Base-by-base conservation (phyloP, 192 early-diverging fungal genomes). In the Coemansia sp. region DNA sequence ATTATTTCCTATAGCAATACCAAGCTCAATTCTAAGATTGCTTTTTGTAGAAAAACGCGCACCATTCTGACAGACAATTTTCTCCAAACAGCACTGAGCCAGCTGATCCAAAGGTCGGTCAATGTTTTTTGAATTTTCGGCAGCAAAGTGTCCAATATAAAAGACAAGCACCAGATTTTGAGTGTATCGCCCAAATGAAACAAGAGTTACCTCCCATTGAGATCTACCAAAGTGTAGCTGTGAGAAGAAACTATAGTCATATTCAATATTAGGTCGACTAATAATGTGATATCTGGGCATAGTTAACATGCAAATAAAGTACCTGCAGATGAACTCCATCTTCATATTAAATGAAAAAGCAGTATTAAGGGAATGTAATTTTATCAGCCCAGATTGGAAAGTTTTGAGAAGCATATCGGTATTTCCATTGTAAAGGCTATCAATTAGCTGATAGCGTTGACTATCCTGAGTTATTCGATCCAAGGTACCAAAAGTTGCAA, bases 341-440 rank as follows among this genome's bases (percentile, higher is more conserved):
- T 22, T 31, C 4, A 27, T 23, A 10, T 54, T 21, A 1, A 22
- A 21, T 5, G 52, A 64, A 27, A n/a, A 31, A 20, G 17, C 2
- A 9, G 23, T 5, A 25, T 29, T 32, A 8, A 50, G 3, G 9
- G 4, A 6, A 21, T 11, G 20, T 22, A 54, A 30, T 6, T 36
- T 3, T 0, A 23, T 53, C 6, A 64, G 53, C 8, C 20, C 52
- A n/a, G 31, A 23, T 9, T 19, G 21, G 54, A 64, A 42, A 2
- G n/a, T 24, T 21, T 20, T 19, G 3, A 19, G 22, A 0, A 64
- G 31, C 36, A 52, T 7, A 39, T 31, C 20, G 19, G 25, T 64
- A 54, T 54, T 10, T 9, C 50, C 62, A 32, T 14, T 19, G 23
- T 64, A 54, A 24, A 64, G 52, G 10, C 62, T 64, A 21, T 39